Evolutionary conservation across 2,329 filamentous ascomycete genomes (phyloP).

Genomic region (Alternaria gaisen): DNA sequence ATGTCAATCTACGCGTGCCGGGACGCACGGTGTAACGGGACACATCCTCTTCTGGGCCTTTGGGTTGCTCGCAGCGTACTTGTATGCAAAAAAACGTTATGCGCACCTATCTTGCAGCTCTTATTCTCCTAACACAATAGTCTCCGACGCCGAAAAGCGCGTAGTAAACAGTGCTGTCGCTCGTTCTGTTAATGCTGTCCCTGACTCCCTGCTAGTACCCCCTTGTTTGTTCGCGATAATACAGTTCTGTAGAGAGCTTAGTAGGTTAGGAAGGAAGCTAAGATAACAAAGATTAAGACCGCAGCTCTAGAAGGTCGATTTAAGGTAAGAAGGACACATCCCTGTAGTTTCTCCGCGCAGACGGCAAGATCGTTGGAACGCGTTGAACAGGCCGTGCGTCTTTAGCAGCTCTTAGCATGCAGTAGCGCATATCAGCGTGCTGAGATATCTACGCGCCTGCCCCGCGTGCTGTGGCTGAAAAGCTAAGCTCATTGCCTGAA

Average conservation of each 20-base stretch:
- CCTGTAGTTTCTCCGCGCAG: slow-evolving; percentile 19
- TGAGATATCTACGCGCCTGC: background rate
- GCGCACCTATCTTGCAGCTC: slow-evolving; percentile 1
- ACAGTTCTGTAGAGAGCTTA: background rate
- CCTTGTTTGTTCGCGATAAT: background rate
- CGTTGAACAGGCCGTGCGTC: slow-evolving; percentile 8
- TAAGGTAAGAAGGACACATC: background rate
- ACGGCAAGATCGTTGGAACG: slow-evolving; percentile 16
- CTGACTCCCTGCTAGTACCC: slow-evolving; percentile 10
- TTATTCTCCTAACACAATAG: background rate
- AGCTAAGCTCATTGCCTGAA: no score
- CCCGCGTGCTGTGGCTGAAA: no score
- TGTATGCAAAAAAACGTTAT: slow-evolving; percentile 6
- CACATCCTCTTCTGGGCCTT: background rate
- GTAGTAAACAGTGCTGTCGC: background rate
- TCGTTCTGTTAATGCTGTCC: background rate
- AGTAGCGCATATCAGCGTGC: background rate
- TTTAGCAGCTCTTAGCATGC: slow-evolving; percentile 9
- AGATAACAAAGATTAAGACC: slow-evolving; percentile 15
- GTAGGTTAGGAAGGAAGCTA: slow-evolving; percentile 13
- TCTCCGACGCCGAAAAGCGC: background rate
- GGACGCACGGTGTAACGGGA: background rate
- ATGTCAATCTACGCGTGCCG: background rate
- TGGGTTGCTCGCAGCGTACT: background rate
- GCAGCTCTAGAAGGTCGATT: background rate